Base-by-base conservation (phyloP, 2,329 filamentous ascomycete species). In the Trichophyton simii region DNA sequence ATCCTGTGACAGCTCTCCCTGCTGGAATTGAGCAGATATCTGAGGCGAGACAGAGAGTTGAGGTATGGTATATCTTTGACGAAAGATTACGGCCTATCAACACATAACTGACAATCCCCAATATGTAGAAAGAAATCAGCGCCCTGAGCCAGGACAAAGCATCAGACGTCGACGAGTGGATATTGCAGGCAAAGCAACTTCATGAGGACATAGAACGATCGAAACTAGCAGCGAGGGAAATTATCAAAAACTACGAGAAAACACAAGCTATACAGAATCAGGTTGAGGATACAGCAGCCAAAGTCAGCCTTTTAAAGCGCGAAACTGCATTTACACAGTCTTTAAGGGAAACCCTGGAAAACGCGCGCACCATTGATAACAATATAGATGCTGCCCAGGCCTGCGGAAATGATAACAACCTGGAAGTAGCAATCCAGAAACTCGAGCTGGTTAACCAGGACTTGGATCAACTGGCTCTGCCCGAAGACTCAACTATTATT, bases 161-260 rank as follows among this genome's bases (percentile, higher is more conserved):
- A 61, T 83, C 86, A 44, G 87, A 95, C 68, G 87, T 96, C 58
- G 87, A 90, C 70, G 83, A 86, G 59, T 97, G 92, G 92, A 88
- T 95, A 61, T 77, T 80, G 59, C 89, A 94, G 72, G 90, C 91
- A 57, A 89, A 89, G 73, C 84, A 86, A 59, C 82, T 96, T 6
- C 89, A 95, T 72, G 83, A 86, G 64, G 92, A 96, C 70, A 92
- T 96, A 66, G 84, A 89, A 68, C 83, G 84, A 55, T 92, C 90
- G 25, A 87, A 89, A 68, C 81, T 83, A 15, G 85, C 91, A 41
- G 91, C 92, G 22, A 86, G 86, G 68, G 85, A 91, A 62, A 95
- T 97, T 62, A 82, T 92, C 3, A 82, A 85, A 52, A 83, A 90
- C 68, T 86, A 91, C 59, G 87, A 92, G 69, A 83, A 80, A 31